Evolutionary conservation across 169 alveolate genomes (phyloP).

Genomic region (Eimeria necatrix): DNA sequence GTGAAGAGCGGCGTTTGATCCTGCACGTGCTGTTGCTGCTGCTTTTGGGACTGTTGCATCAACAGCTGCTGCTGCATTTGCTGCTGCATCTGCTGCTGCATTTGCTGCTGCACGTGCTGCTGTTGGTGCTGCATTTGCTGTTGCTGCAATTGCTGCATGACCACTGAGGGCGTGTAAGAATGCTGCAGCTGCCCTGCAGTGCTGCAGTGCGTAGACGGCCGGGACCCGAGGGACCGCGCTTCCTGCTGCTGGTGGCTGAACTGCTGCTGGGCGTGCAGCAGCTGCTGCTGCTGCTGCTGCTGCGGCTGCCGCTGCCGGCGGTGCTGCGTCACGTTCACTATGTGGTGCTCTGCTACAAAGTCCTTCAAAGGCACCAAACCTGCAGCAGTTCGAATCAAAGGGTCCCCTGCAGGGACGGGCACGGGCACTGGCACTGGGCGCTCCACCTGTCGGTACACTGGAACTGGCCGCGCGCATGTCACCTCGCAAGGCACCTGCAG

Average conservation of each 20-base stretch:
- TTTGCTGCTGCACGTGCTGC: constrained; percentile 16
- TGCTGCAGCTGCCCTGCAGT: too few species aligned
- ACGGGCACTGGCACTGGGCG: constrained; percentile 46
- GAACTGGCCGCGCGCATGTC: neutral
- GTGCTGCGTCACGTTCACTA: neutral
- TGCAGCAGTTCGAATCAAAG: constrained; percentile 26
- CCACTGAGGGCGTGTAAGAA: too few species aligned
- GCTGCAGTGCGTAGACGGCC: too few species aligned
- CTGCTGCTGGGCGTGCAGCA: neutral
- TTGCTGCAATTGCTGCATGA: neutral
- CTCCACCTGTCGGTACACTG: constrained; percentile 43
- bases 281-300: neutral
- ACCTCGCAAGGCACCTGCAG: constrained; percentile 72
- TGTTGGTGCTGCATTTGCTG: constrained; percentile 3
- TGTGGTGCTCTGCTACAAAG: constrained; percentile 37
- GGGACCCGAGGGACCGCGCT: neutral
- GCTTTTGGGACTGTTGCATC: neutral
- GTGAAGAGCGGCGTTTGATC: neutral
- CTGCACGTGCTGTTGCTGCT: neutral
- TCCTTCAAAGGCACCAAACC: constrained; percentile 41
- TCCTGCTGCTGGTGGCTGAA: neutral
- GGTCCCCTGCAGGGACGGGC: constrained; percentile 50
- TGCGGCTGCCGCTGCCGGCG: constrained; percentile 21
- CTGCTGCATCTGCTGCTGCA: neutral
- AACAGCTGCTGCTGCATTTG: constrained; percentile 8